Percentiles rank a stretch among this genome's conserved stretches.
These are phyloP conservation scores for Daldinia eschscholtzii DNA, from an alignment of 2,329 filamentous ascomycete genomes.

Conservation along the genomic window DNA sequence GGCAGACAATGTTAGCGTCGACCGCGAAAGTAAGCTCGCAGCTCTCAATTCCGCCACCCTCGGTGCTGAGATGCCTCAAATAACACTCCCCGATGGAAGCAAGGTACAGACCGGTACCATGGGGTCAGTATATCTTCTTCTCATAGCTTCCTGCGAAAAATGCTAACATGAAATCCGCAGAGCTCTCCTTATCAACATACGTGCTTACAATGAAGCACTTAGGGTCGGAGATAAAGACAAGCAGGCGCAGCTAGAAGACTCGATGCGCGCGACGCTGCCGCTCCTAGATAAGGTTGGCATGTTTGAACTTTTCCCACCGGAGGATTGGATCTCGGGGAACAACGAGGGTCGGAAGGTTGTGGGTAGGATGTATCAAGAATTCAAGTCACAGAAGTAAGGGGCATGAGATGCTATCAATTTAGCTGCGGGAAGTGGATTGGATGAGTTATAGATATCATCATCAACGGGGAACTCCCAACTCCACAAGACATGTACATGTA, in stretches of 20 bases:
- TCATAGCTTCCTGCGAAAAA: neutral
- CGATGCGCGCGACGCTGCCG: conserved; percentile 45
- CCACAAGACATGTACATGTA: conserved; percentile 23
- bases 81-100: conserved; percentile 48
- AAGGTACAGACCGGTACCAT: conserved; percentile 51
- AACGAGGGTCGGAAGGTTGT: conserved; percentile 47
- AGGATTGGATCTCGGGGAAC: conserved; percentile 46
- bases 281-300: conserved; percentile 47
- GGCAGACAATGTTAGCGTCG: conserved; percentile 16
- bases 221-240: conserved; percentile 40
- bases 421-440: conserved; percentile 1
- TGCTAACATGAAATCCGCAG: conserved; percentile 27
- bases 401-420: neutral
- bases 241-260: conserved; percentile 35
- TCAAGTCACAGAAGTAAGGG: conserved; percentile 33
- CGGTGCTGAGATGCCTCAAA: conserved; percentile 48
- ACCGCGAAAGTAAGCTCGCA: conserved; percentile 38
- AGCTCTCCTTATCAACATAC: conserved; percentile 48
- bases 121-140: conserved; percentile 38
- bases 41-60: conserved; percentile 47
- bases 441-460: conserved; percentile 25
- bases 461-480: conserved; percentile 43
- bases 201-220: conserved; percentile 46
- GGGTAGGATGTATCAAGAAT: conserved; percentile 45
- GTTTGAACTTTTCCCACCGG: conserved; percentile 48